These are phyloP conservation scores for Zanthoxylum bungeanum DNA, from an alignment of 345 rosid genomes.

Conservation along the genomic window DNA sequence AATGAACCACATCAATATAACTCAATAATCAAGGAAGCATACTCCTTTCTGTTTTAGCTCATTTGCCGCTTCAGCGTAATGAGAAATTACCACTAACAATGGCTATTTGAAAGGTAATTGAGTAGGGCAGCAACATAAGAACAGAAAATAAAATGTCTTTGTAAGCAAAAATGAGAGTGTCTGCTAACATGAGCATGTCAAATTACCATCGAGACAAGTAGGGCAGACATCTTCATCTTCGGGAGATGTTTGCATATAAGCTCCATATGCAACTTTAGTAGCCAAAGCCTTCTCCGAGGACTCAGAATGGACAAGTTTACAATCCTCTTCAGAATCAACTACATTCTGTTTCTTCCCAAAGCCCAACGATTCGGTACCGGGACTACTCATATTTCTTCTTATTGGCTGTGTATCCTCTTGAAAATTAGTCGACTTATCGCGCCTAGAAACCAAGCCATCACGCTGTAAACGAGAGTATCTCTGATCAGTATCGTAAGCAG, in stretches of 20 bases:
- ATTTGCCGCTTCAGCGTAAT: neutral
- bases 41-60: neutral
- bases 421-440: conserved; percentile 55
- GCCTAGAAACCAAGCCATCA: conserved; percentile 67
- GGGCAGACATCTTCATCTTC: conserved; percentile 74
- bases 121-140: neutral
- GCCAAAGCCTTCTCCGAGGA: conserved; percentile 36
- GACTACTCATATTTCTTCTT: conserved; percentile 47
- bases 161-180: neutral
- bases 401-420: conserved; percentile 55
- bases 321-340: conserved; percentile 38
- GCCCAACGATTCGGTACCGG: conserved; percentile 39
- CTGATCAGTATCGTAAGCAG: conserved; percentile 51
- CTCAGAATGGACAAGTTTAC: conserved; percentile 31
- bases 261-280: conserved; percentile 30
- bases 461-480: conserved; percentile 57
- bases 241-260: conserved; percentile 29
- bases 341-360: conserved; percentile 43
- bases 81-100: too few species aligned
- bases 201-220: conserved; percentile 70
- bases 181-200: neutral
- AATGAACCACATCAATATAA: conserved; percentile 3
- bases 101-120: neutral
- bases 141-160: neutral
- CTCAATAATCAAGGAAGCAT: neutral